phyloP scores from a whole-genome alignment of 2,329 filamentous ascomycete species.

The Pleomassaria siparia region DNA sequence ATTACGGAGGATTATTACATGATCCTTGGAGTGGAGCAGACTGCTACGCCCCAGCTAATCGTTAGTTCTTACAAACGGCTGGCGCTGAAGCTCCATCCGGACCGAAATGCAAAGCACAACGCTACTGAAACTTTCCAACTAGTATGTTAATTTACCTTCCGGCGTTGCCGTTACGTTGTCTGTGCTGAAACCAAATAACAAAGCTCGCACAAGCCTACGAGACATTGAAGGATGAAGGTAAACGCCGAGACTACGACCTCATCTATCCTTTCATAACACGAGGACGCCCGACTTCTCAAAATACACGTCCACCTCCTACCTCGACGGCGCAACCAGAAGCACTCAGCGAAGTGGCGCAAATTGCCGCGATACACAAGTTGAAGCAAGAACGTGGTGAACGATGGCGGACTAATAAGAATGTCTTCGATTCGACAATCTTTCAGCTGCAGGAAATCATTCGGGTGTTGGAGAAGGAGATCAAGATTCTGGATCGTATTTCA shows the following conservation, averaged over 20 bases:
- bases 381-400: constrained; percentile 30
- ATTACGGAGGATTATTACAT: constrained; percentile 39
- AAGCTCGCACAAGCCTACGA: constrained; percentile 42
- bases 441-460: constrained; percentile 19
- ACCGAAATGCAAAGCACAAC: constrained; percentile 31
- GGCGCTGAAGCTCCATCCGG: constrained; percentile 42
- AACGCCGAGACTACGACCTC: constrained; percentile 37
- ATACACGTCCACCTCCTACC: constrained; percentile 6
- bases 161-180: constrained; percentile 21
- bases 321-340: constrained; percentile 13
- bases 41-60: constrained; percentile 28
- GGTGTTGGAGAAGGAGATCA: constrained; percentile 30
- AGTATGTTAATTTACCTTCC: constrained; percentile 22
- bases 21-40: constrained; percentile 33
- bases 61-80: constrained; percentile 36
- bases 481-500: constrained; percentile 23
- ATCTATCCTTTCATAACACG: constrained; percentile 30
- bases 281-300: constrained; percentile 7
- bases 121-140: constrained; percentile 40
- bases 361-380: constrained; percentile 27
- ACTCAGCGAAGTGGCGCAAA: constrained; percentile 23
- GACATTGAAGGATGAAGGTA: constrained; percentile 35
- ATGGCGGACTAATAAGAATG: constrained; percentile 27
- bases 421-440: constrained; percentile 16
- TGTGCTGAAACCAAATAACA: constrained; percentile 7